Evolutionary conservation across 768 basidiomycete species (phyloP), one percentile per base, ranked within the genome.

Genomic region (Neoboletus brunneissimus): DNA sequence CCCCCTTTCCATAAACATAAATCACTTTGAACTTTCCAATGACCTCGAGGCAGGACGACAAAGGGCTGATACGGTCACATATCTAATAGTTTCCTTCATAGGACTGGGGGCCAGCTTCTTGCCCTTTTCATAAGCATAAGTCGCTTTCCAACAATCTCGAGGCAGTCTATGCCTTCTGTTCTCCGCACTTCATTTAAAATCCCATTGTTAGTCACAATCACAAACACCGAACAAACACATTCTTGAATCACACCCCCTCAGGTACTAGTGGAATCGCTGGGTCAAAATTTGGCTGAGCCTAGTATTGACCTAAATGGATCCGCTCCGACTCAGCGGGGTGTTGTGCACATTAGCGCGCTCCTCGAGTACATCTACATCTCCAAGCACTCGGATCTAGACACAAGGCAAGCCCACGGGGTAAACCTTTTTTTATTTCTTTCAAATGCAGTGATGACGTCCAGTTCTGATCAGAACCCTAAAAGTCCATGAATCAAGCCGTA

Each of bases 271-370:
- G 27, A 11, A 4, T 40, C 16, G 11, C 12, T 25, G 27, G 11
- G 6, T 44, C 51, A 4, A 43, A 35, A 31, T 15, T 22, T 29
- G 34, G 29, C 35, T 15, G 18, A 23, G 12, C 34, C 29, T 13
- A 32, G 12, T 25, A 43, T 35, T 6, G 15, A 20, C 32, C 6
- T 10, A 2, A 41, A 13, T 16, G 27, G 34, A 55, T 53, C 45
- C 54, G 52, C 15, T 63, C 22, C 25, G 44, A 42, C 45, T 47
- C 62, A 56, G 54, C 57, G 51, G 46, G 20, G 4, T 41, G 8
- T 23, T 22, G 43, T 23, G 29, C 10, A 8, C 8, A 47, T 41
- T 10, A 16, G 38, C 32, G 27, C 35, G 51, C 12, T 23, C 31
- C 27, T 32, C 12, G 8, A 27, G 34, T 23, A 55, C 23, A 25